Conservation (phyloP, 2,329 filamentous ascomycete genomes). For the Basipetospora sp. region DNA sequence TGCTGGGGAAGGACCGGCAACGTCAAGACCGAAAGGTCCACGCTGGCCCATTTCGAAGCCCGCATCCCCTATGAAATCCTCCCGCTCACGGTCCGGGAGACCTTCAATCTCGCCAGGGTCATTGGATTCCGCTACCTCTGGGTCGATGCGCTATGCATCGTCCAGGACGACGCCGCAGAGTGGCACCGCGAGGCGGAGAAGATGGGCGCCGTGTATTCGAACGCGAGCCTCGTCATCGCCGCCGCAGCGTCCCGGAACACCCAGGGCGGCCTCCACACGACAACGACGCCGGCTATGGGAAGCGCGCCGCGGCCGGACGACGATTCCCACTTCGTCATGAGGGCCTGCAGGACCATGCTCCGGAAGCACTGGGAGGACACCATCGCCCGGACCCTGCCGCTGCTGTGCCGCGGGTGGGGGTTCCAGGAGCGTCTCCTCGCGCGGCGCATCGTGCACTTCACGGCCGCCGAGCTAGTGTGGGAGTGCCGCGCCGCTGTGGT, state of each 20-base stretch:
- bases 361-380: too few species aligned
- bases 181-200: conserved; percentile 11
- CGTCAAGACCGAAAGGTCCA: conserved; percentile 4
- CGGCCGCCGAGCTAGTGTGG: conserved; percentile 9
- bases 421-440: conserved; percentile 8
- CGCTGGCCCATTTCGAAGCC: neutral
- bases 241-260: neutral
- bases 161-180: conserved; percentile 6
- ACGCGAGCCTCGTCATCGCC: conserved; percentile 10
- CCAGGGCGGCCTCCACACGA: too few species aligned
- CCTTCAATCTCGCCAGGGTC: too few species aligned
- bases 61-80: too few species aligned
- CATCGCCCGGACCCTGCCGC: neutral
- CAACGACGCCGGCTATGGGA: too few species aligned
- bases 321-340: too few species aligned
- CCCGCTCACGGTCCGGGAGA: too few species aligned
- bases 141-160: conserved; percentile 9
- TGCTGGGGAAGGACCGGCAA: conserved; percentile 7
- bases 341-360: too few species aligned
- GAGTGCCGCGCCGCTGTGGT: conserved; percentile 7
- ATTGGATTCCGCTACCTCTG: conserved; percentile 9
- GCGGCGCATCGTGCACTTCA: conserved; percentile 2
- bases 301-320: too few species aligned
- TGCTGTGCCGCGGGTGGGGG: conserved; percentile 8
- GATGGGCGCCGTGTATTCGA: conserved; percentile 11